phyloP scores from a whole-genome alignment of 768 basidiomycete species.

The Krasilnikovozyma curviuscula region DNA sequence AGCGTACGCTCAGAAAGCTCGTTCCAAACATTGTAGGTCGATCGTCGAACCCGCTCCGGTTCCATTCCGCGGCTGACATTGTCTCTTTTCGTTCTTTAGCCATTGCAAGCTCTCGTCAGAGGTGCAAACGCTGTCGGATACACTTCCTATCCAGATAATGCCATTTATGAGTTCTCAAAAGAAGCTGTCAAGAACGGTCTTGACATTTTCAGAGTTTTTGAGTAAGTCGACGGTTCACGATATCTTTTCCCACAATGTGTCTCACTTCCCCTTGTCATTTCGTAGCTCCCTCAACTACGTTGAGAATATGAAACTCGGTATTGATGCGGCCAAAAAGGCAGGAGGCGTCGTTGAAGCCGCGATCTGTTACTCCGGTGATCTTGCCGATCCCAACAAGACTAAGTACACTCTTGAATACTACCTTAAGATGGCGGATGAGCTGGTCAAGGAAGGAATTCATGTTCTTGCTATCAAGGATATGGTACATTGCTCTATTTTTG shows the following conservation, averaged over 20 bases:
- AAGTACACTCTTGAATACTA: conserved; percentile 98
- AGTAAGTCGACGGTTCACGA: conserved; percentile 23
- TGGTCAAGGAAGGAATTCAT: conserved; percentile 87
- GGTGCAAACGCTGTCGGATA: conserved; percentile 99
- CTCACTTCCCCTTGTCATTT: background rate
- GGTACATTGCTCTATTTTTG: too few relatives aligned
- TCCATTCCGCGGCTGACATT: too few relatives aligned
- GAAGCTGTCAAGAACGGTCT: conserved; percentile 99
- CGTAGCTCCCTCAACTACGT: conserved; percentile 77
- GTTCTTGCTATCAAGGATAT: conserved; percentile 97
- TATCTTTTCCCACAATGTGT: too few relatives aligned
- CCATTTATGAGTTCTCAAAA: conserved; percentile 98
- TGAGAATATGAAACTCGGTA: conserved; percentile 94
- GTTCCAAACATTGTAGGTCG: conserved; percentile 98
- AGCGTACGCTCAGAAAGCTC: conserved; percentile 80
- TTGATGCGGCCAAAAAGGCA: conserved; percentile 98
- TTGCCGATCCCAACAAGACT: conserved; percentile 78
- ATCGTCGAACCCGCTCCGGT: too few relatives aligned
- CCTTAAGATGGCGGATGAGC: conserved; percentile 79
- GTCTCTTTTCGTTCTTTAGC: too few relatives aligned
- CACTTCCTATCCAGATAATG: conserved; percentile 92
- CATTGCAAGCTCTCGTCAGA: conserved; percentile 91
- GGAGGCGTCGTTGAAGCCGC: conserved; percentile 95
- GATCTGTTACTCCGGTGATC: conserved; percentile 96
- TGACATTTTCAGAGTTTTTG: conserved; percentile 98